Base-by-base conservation (phyloP, 2,329 filamentous ascomycete genomes). In the Penicillium sp. region DNA sequence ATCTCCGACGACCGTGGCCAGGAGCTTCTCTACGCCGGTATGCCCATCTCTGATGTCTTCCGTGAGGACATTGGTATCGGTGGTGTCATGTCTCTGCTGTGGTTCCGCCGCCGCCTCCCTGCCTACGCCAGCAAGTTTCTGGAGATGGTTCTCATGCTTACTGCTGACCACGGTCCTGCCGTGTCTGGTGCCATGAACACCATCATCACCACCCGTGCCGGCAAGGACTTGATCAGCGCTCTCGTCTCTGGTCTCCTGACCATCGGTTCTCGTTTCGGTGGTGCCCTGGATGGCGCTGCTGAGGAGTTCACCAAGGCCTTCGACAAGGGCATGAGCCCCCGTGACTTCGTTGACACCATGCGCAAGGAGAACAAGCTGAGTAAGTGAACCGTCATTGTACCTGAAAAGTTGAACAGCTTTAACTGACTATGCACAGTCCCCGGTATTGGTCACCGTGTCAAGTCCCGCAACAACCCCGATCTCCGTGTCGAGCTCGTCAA, bases 141-240 rank as follows among this genome's bases (percentile, higher is more conserved):
- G 63, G 93, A 98, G 81, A 98, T 98, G 93, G 93, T 98, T 60
- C 91, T 98, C 72, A 98, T 98, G 93, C 83, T 98, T 69, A 98
- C 93, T 69, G 93, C 93, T 64, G 93, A 98, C 70, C 93, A 98
- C 83, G 93, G 93, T 75, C 93, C 93, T 48, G 93, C 93, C 64
- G 93, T 98, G 63, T 98, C 93, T 64, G 93, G 93, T 81, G 93
- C 93, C 73, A 98, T 98, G 93, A 98, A 98, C 85, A 98, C 93
- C 71, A 98, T 98, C 72, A 97, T 98, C 72, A 98, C 93, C 57
- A 98, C 93, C 53, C 88, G 93, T 87, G 93, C 93, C 57, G 93
- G 93, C 72, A 98, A 98, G 81, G 93, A 98, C 71, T 78, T 98
- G 61, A 97, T 98, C 78, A 90, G 84, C 65, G 87, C 93, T 42